Base-by-base conservation (phyloP, 306 rosid genomes). In the Acacia confusa region DNA sequence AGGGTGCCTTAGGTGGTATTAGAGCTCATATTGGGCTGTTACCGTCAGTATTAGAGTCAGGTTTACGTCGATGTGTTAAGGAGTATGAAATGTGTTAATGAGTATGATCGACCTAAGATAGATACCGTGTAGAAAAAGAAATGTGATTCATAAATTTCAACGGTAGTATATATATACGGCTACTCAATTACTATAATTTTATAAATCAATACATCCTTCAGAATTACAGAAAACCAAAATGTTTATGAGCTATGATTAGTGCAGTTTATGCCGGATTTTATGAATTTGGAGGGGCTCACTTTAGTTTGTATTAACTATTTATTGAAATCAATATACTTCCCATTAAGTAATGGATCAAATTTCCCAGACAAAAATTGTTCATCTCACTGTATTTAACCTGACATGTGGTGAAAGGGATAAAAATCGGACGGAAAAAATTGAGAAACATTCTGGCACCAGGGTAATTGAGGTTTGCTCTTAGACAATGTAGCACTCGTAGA, bases 381-480 rank as follows among this genome's bases (percentile, higher is more conserved):
- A 78, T 9, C 48, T 64, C 22, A 89, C 87, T 71, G 89, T 88
- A 2, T 88, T 88, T 79, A 85, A 88, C 79, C 82, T 88, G 76
- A 48, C 83, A 58, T 85, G 82, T 71, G 78, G 41, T 22, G 81
- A 85, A 2, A 60, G n/a, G 78, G 89, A 88, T 32, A 76, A 55
- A 43, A 69, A 4, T 52, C 71, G 79, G 11, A 85, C 83, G 91
- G 74, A 47, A 0, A 83, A 85, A 82, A 88, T 88, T 43, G 87
- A 83, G 81, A 47, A 9, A 14, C 84, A 88, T 78, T 88, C 85
- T 78, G 84, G 77, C 71, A 52, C 82, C 68, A 67, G 58, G 15
- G 19, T 83, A 32, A 45, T 45, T 47, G 87, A 88, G 89, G 91
- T 88, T 71, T 57, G 66, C 27, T 6, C 53, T 67, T 53, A 36